A percentile compares a stretch with the other conserved stretches of the same genome.
Evolutionary conservation across 805 yeast genomes (phyloP).

Genomic region (Yarrowia sp.): DNA sequence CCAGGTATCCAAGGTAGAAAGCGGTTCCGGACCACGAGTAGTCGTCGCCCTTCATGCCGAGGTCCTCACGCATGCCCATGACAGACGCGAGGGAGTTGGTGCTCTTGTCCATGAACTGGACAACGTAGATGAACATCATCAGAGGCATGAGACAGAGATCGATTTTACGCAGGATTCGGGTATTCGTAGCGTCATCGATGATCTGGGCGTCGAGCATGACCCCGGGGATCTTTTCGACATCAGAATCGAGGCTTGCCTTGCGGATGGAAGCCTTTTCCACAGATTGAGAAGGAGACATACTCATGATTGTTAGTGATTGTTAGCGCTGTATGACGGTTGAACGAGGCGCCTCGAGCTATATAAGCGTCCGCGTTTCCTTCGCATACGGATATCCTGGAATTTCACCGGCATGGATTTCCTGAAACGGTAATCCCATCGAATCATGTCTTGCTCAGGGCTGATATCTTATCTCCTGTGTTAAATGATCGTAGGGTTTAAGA

Average conservation of each 20-base stretch:
- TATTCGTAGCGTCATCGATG: constrained; percentile 6
- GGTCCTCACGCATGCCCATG: constrained; percentile 49
- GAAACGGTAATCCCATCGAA: constrained; percentile 8
- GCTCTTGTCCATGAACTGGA: constrained; percentile 61
- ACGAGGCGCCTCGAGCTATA: too few relatives aligned
- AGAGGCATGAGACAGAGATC: constrained; percentile 53
- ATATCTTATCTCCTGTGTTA: constrained; percentile 2
- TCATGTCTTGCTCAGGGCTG: constrained; percentile 17
- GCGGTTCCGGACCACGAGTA: constrained; percentile 55
- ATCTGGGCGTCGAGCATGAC: background rate
- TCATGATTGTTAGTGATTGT: background rate
- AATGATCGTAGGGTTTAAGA: background rate
- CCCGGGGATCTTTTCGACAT: background rate
- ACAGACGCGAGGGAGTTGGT: constrained; percentile 54
- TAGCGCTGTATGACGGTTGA: too few relatives aligned
- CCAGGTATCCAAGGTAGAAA: constrained; percentile 63
- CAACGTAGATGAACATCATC: constrained; percentile 49
- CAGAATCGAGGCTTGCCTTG: background rate
- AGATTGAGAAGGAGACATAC: background rate
- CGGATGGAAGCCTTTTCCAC: background rate
- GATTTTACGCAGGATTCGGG: constrained; percentile 46
- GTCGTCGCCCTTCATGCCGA: constrained; percentile 46
- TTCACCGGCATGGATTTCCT: constrained; percentile 13
- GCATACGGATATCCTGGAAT: too few relatives aligned
- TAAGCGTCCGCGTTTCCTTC: too few relatives aligned